Conservation (phyloP, 2,329 filamentous ascomycete genomes). For the Raffaelea ambrosiae region DNA sequence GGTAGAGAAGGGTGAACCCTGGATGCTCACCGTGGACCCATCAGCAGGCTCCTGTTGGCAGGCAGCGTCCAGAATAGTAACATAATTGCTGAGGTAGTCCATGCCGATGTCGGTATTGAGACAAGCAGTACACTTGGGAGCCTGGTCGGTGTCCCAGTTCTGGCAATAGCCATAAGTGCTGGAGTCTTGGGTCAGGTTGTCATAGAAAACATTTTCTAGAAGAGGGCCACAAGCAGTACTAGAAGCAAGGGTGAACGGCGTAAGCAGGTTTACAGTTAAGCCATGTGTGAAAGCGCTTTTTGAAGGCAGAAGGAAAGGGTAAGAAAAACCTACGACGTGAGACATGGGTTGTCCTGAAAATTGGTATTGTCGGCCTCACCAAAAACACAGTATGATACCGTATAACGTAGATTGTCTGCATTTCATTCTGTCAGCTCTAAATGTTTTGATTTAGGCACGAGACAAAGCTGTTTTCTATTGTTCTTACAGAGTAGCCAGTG, state of each 20-base stretch:
- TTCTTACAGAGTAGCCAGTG: constrained; percentile 47
- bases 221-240: constrained; percentile 47
- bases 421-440: neutral
- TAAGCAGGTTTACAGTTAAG: too few relatives aligned
- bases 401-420: constrained; percentile 53
- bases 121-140: constrained; percentile 39
- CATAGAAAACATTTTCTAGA: constrained; percentile 34
- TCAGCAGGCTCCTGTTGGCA: constrained; percentile 42
- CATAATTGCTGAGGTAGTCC: constrained; percentile 44
- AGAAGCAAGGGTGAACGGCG: constrained; percentile 3
- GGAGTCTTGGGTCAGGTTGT: constrained; percentile 36
- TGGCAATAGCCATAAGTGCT: constrained; percentile 47
- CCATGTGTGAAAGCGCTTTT: too few relatives aligned
- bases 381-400: constrained; percentile 47
- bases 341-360: constrained; percentile 35
- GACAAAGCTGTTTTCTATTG: too few relatives aligned
- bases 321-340: constrained; percentile 35
- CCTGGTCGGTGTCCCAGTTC: constrained; percentile 31
- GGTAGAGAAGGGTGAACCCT: constrained; percentile 44
- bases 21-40: constrained; percentile 38
- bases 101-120: constrained; percentile 25
- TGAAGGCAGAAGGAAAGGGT: neutral
- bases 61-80: constrained; percentile 45
- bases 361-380: constrained; percentile 34
- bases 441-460: too few relatives aligned